Conservation (phyloP, 1,139 yeast genomes). For the Sporopachydermia cereana region DNA sequence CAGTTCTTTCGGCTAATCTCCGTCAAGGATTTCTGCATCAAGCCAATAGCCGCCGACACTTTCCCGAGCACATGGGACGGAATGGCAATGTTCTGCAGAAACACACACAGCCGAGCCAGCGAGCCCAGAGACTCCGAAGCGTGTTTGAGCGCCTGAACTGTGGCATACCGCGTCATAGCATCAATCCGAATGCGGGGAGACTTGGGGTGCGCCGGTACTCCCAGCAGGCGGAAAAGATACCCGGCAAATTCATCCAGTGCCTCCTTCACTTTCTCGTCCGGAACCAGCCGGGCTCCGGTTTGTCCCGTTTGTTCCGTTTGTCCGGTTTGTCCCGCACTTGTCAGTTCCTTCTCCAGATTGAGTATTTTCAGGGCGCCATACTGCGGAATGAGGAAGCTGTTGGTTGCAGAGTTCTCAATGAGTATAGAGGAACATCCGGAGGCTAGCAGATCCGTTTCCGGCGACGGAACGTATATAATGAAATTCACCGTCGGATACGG, state of each 20-base stretch:
- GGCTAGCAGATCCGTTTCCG: conserved; percentile 19
- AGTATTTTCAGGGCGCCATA: conserved; percentile 56
- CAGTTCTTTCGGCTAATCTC: conserved; percentile 21
- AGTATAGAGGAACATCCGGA: conserved; percentile 26
- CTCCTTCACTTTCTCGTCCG: conserved; percentile 39
- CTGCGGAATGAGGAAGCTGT: conserved; percentile 75
- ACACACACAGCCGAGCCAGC: conserved; percentile 51
- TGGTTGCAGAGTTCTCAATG: conserved; percentile 36
- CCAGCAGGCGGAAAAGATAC: conserved; percentile 63
- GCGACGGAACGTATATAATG: conserved; percentile 50
- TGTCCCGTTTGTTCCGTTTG: conserved; percentile 15
- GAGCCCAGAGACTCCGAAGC: conserved; percentile 56
- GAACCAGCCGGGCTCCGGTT: conserved; percentile 22
- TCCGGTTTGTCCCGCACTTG: conserved; percentile 10
- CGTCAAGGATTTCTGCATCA: neutral
- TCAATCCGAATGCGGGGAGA: conserved; percentile 56
- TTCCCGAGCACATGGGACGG: conserved; percentile 28
- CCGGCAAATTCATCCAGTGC: conserved; percentile 60
- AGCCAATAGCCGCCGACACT: neutral
- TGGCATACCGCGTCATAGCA: conserved; percentile 46
- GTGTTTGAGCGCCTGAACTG: conserved; percentile 37
- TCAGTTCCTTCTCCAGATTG: conserved; percentile 15
- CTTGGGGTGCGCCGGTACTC: conserved; percentile 45
- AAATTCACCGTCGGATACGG: conserved; percentile 58
- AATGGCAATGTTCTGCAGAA: conserved; percentile 69